These are phyloP conservation scores for Aspergillus tamarii DNA, from an alignment of 2,329 filamentous ascomycete genomes.

Conservation along the genomic window DNA sequence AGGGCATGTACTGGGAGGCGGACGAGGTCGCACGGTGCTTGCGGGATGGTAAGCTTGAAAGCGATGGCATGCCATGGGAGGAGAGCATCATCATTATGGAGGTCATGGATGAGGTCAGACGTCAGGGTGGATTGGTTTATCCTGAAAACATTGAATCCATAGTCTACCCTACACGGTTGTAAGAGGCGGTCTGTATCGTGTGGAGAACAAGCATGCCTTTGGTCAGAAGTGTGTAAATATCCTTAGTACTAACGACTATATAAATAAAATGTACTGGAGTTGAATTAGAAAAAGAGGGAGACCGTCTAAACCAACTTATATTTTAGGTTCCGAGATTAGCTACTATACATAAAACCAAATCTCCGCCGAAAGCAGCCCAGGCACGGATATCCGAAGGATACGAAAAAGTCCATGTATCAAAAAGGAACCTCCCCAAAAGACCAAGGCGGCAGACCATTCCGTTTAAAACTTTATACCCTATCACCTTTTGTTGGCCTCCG, in stretches of 20 bases:
- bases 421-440: conserved; percentile 7
- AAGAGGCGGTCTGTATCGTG: conserved; percentile 7
- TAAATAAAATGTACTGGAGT: neutral
- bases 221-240: neutral
- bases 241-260: neutral
- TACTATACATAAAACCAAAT: conserved; percentile 38
- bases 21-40: conserved; percentile 77
- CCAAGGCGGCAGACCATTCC: neutral
- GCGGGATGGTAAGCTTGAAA: conserved; percentile 76
- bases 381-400: conserved; percentile 19
- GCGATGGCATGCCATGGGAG: conserved; percentile 67
- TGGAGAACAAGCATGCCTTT: neutral
- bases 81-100: conserved; percentile 89
- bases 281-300: neutral
- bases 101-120: conserved; percentile 70
- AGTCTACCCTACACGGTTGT: conserved; percentile 54
- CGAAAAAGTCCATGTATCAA: conserved; percentile 10
- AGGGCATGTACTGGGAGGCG: conserved; percentile 89
- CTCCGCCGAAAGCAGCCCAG: conserved; percentile 21
- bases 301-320: conserved; percentile 13
- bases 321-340: conserved; percentile 17
- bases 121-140: conserved; percentile 64
- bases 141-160: conserved; percentile 68
- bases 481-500: neutral
- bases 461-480: neutral